Evolutionary conservation across 108 stramenopile species (phyloP).

Genomic region (Pseudonitzschia delicatissima): DNA sequence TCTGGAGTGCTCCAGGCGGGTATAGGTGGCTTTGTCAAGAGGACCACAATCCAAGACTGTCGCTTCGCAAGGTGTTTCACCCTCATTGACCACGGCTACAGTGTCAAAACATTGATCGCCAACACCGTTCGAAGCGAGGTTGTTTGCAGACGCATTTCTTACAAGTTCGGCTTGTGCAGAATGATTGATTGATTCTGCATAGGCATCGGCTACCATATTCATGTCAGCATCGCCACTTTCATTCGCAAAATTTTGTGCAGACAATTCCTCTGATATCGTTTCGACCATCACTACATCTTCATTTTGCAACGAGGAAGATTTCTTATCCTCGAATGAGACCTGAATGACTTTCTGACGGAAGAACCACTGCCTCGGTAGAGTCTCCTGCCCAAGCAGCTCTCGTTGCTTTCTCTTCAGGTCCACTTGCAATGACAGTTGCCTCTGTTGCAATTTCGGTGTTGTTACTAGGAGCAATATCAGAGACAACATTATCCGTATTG

Average conservation of each 20-base stretch:
- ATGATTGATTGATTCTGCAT: constrained; percentile 16
- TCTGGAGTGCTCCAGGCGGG: background rate
- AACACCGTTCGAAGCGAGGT: background rate
- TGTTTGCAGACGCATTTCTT: constrained; percentile 9
- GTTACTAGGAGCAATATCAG: background rate
- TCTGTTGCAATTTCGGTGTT: constrained; percentile 9
- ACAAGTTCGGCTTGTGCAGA: constrained; percentile 38
- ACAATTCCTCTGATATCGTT: background rate
- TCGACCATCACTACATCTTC: background rate
- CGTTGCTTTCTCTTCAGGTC: constrained; percentile 6
- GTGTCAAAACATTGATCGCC: constrained; percentile 4
- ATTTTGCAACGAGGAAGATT: background rate
- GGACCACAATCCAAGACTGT: constrained; percentile 43
- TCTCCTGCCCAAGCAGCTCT: constrained; percentile 1
- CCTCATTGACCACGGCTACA: constrained; percentile 1
- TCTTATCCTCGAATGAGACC: background rate
- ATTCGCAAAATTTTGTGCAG: background rate
- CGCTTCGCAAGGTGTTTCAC: constrained; percentile 28
- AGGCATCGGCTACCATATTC: background rate
- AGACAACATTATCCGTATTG: background rate
- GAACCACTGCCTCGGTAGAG: constrained; percentile 2
- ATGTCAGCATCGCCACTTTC: background rate
- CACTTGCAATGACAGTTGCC: constrained; percentile 21
- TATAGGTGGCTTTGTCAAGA: constrained; percentile 18
- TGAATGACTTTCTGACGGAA: background rate